Base-by-base conservation (phyloP, 257 asterid genomes). In the Solanum chilense region DNA sequence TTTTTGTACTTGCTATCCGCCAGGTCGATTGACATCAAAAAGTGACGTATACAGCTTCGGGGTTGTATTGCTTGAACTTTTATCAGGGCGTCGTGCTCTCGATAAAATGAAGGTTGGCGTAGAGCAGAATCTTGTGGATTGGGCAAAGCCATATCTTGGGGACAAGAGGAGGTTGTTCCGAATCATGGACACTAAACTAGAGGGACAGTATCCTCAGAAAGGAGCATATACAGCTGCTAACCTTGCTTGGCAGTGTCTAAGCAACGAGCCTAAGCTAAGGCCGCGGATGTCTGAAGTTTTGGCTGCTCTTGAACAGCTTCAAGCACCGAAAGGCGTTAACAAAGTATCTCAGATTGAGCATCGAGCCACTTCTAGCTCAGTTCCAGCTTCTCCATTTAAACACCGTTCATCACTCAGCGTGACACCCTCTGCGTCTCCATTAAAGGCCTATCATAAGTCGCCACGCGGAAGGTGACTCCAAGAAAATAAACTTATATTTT, bases 11-110 rank as follows among this genome's bases (percentile, higher is more conserved):
- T 77, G 41, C 84, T 80, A 27, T 80, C 18, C 18, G 5, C 68
- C 92, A 93, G 98, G 97, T 49, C 94, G 96, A 18, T 87, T 95
- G 92, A 88, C 96, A 3, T 87, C 95, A 73, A 93, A 92, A 87
- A 93, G 98, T 77, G 97, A 95, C 7, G 97, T 95, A 8, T 94
- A 93, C 93, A 95, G 98, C 91, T 94, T 95, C 56, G 98, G 97
- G 33, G 98, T 95, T 20, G 98, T 95, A 35, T 45, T 95, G 87
- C 92, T 95, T 18, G 98, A 94, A 87, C 88, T 95, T 76, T 89
- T 95, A 15, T 91, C 95, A 5, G 98, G 98, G 4, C 94, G 97
- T 1, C 92, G 95, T 58, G 98, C 98, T 13, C 90, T 93, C 35
- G 98, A 95, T 87, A 91, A 90, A 86, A 89, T 91, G 18, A 94